Evolutionary conservation across 768 basidiomycete species (phyloP).

Genomic region (Polyporus arcularius): DNA sequence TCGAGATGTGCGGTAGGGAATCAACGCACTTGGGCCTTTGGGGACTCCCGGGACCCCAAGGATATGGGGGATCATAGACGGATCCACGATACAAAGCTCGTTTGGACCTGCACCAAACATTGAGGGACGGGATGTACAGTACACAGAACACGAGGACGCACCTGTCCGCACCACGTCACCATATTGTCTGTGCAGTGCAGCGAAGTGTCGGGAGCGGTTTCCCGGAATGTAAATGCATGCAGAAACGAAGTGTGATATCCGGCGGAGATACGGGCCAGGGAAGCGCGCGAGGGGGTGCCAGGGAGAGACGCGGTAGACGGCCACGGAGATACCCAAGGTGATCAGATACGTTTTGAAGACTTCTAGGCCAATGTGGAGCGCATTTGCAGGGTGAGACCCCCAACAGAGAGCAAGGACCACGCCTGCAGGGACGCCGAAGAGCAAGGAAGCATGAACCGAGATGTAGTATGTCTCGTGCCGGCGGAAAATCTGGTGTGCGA

Average conservation of each 20-base stretch:
- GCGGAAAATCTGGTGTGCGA: no score
- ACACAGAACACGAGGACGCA: no score
- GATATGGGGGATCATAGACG: conserved; percentile 32
- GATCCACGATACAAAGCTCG: conserved; percentile 42
- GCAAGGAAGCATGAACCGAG: no score
- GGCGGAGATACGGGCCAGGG: conserved; percentile 27
- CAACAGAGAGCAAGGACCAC: no score
- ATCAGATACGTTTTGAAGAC: no score
- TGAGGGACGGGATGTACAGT: no score
- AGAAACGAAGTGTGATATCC: conserved; percentile 31
- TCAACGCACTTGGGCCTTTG: conserved; percentile 42
- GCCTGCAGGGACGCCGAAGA: no score
- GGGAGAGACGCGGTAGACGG: conserved; percentile 16
- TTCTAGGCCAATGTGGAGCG: neutral
- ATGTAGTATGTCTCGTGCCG: no score
- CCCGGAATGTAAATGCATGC: conserved; percentile 27
- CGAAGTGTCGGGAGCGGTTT: conserved; percentile 28
- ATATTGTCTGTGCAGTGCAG: conserved; percentile 38
- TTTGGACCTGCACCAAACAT: conserved; percentile 48
- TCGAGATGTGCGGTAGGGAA: conserved; percentile 20
- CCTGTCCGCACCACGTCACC: conserved; percentile 40
- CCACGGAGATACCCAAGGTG: no score
- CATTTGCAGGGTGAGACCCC: no score
- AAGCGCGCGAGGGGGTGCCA: conserved; percentile 17
- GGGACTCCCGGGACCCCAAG: conserved; percentile 37